Percentiles rank a stretch among this genome's conserved stretches.
Conservation (phyloP, 164 flowering plant genomes). For the Dillenia turbinata region DNA sequence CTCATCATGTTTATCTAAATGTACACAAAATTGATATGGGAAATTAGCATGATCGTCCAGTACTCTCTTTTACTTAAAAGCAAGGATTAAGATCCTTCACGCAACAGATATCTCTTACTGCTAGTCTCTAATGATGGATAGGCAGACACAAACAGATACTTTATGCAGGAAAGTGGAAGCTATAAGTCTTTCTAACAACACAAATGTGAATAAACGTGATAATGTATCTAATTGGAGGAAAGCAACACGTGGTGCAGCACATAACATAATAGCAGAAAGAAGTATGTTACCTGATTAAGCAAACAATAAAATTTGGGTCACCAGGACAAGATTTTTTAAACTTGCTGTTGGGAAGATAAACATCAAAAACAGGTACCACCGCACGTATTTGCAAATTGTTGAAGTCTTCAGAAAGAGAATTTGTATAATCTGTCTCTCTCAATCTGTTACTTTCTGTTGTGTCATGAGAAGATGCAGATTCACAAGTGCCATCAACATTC, state of each 20-base stretch:
- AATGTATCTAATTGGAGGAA: too few relatives aligned
- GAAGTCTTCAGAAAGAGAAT: constrained; percentile 21
- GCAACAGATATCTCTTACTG: too few relatives aligned
- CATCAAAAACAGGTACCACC: constrained; percentile 49
- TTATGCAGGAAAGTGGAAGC: not conserved
- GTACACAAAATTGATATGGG: too few relatives aligned
- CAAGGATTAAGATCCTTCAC: too few relatives aligned
- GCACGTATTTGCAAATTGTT: constrained; percentile 35
- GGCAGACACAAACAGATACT: not conserved
- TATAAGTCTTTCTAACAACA: too few relatives aligned
- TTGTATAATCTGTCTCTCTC: constrained; percentile 9
- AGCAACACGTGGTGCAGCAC: too few relatives aligned
- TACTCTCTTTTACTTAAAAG: too few relatives aligned
- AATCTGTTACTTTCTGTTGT: constrained; percentile 5
- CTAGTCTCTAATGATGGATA: not conserved
- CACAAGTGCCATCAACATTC: constrained; percentile 16
- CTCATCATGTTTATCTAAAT: too few relatives aligned
- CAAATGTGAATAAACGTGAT: too few relatives aligned
- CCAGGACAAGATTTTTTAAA: constrained; percentile 83
- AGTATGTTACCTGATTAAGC: constrained; percentile 43
- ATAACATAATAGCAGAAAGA: not conserved
- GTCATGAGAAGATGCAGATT: constrained; percentile 11
- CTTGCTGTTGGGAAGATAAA: constrained; percentile 79
- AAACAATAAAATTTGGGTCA: constrained; percentile 54
- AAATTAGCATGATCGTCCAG: too few relatives aligned